phyloP scores from a whole-genome alignment of 257 asterid genomes.

The Verbena officinalis region DNA sequence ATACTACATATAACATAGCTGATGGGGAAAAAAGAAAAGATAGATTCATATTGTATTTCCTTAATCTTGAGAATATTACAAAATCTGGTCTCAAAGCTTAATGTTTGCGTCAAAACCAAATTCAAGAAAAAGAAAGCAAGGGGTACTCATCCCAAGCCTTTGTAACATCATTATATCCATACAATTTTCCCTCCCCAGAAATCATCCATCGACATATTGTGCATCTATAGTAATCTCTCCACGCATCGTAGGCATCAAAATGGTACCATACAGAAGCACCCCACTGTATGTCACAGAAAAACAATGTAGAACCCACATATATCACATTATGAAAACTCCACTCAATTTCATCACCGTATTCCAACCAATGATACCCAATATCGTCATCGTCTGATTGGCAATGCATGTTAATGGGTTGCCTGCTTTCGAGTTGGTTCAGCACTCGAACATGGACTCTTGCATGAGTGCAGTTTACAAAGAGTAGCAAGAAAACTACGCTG shows the following conservation, averaged over 20 bases:
- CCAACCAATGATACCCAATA: constrained; percentile 37
- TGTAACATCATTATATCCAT: constrained; percentile 37
- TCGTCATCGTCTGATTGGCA: constrained; percentile 53
- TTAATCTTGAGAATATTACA: no score
- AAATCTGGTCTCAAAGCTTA: no score
- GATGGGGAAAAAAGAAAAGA: no score
- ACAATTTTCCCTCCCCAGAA: constrained; percentile 18
- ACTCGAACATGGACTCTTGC: constrained; percentile 39
- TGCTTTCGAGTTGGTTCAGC: constrained; percentile 31
- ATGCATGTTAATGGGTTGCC: constrained; percentile 35
- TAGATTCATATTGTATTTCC: no score
- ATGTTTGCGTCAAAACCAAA: no score
- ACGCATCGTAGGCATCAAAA: constrained; percentile 42
- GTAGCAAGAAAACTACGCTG: background rate
- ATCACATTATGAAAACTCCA: constrained; percentile 49
- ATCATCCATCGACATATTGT: constrained; percentile 50
- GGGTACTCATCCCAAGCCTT: constrained; percentile 39
- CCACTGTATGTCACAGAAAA: constrained; percentile 45
- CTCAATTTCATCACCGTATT: background rate
- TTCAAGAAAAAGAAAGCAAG: background rate
- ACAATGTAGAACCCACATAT: constrained; percentile 42
- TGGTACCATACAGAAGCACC: constrained; percentile 30
- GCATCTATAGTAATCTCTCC: constrained; percentile 41
- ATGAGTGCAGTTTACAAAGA: background rate
- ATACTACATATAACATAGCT: no score